These are phyloP conservation scores for Boletellus sp. DNA, from an alignment of 768 basidiomycete species.

Conservation along the genomic window DNA sequence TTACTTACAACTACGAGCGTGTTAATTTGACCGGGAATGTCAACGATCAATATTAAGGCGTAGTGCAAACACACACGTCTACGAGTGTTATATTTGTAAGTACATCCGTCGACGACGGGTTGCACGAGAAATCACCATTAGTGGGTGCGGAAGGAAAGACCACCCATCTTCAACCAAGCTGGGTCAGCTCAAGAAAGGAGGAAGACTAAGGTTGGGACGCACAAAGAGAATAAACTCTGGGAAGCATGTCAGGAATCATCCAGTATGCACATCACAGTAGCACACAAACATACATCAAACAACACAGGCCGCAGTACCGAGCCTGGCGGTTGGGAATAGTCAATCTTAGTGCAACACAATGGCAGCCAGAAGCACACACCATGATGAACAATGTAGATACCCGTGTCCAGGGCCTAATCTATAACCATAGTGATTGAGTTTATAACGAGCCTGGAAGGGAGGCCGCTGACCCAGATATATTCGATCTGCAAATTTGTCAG, in stretches of 20 bases:
- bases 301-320: background rate
- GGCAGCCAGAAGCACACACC: background rate
- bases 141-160: no score
- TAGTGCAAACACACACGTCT: background rate
- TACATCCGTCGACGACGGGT: background rate
- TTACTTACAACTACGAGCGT: background rate
- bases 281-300: background rate
- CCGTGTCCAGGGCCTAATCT: background rate
- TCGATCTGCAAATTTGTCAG: background rate
- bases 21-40: background rate
- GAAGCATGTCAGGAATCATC: background rate
- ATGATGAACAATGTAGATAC: background rate
- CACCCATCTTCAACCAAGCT: background rate
- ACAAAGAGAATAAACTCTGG: background rate
- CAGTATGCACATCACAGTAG: no score
- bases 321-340: background rate
- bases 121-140: background rate
- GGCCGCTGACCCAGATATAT: background rate
- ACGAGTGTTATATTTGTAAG: background rate
- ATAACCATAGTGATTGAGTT: background rate
- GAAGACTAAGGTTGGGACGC: background rate
- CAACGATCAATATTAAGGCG: background rate
- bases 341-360: no score
- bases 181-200: background rate
- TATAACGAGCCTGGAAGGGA: background rate